A percentile compares a stretch with the other conserved stretches of the same genome.
Evolutionary conservation across 2,329 filamentous ascomycete genomes (phyloP).

Genomic region (Colletotrichum cuscutae): DNA sequence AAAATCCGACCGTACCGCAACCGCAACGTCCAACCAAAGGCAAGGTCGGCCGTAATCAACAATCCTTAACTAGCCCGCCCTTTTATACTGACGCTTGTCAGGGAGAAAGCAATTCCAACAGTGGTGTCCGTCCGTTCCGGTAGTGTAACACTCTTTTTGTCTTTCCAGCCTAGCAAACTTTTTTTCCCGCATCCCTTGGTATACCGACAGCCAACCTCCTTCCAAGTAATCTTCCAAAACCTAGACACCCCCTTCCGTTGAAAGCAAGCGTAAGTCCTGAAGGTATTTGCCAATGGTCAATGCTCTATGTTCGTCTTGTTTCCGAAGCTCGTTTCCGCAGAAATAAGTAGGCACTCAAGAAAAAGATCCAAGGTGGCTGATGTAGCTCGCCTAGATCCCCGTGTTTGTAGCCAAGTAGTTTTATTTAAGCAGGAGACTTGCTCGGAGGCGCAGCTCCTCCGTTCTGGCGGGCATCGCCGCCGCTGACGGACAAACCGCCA

Average conservation of each 20-base stretch:
- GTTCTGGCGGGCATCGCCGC: conserved; percentile 71
- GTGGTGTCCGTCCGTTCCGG: conserved; percentile 39
- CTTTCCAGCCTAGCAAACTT: conserved; percentile 54
- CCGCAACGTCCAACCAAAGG: conserved; percentile 41
- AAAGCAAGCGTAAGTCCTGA: conserved; percentile 54
- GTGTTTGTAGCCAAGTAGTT: conserved; percentile 20
- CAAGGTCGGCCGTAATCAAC: conserved; percentile 33
- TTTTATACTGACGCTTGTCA: conserved; percentile 38
- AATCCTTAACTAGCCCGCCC: conserved; percentile 36
- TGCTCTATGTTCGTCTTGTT: conserved; percentile 56
- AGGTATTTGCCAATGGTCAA: conserved; percentile 56
- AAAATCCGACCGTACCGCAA: conserved; percentile 40
- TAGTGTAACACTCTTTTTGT: conserved; percentile 50
- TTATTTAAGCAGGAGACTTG: conserved; percentile 68
- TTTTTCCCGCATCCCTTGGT: conserved; percentile 43
- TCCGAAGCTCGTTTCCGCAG: conserved; percentile 49
- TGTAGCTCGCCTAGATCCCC: conserved; percentile 39
- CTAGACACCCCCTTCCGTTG: conserved; percentile 48
- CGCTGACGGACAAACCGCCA: conserved; percentile 76
- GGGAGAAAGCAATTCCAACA: conserved; percentile 42
- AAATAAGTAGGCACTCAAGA: conserved; percentile 38
- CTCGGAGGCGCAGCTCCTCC: conserved; percentile 65
- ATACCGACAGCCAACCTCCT: conserved; percentile 42
- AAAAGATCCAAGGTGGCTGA: conserved; percentile 41
- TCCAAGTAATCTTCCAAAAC: conserved; percentile 55